Evolutionary conservation across 2,329 filamentous ascomycete species (phyloP).

Genomic region (Cladosporium halotolerans): DNA sequence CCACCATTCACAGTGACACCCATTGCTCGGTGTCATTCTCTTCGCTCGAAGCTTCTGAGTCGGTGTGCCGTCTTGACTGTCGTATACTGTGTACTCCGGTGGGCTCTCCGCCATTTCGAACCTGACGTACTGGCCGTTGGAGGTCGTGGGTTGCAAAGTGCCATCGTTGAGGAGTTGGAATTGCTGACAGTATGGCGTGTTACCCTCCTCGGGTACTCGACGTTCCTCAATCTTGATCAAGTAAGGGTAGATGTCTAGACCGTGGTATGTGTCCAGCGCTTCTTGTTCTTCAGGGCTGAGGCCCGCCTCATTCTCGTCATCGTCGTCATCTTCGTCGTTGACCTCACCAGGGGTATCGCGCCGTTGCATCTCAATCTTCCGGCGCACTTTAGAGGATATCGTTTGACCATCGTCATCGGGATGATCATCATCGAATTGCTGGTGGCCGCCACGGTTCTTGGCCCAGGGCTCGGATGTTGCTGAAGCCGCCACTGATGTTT

Average conservation of each 20-base stretch:
- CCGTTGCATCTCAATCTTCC: not conserved
- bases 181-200: constrained; percentile 57
- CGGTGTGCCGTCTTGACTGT: not conserved
- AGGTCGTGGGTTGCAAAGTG: not conserved
- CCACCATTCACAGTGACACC: constrained; percentile 8
- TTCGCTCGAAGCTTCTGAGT: not conserved
- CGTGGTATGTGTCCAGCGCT: constrained; percentile 11
- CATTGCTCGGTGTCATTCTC: not conserved
- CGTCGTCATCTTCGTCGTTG: constrained; percentile 2
- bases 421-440: not conserved
- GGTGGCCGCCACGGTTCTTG: not conserved
- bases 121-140: not conserved
- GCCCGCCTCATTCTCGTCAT: constrained; percentile 13
- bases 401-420: not conserved
- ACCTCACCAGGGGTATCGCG: not conserved
- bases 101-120: not conserved
- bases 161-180: constrained; percentile 54
- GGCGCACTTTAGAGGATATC: not conserved
- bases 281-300: constrained; percentile 1
- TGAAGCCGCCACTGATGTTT: constrained; percentile 12
- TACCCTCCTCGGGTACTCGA: constrained; percentile 40
- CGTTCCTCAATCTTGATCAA: constrained; percentile 62
- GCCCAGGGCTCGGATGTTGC: constrained; percentile 5
- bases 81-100: constrained; percentile 4
- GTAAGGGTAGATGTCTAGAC: constrained; percentile 38